A percentile compares a stretch with the other conserved stretches of the same genome.
phyloP scores from a whole-genome alignment of 768 basidiomycete species.

The Lactifluus subvellereus region DNA sequence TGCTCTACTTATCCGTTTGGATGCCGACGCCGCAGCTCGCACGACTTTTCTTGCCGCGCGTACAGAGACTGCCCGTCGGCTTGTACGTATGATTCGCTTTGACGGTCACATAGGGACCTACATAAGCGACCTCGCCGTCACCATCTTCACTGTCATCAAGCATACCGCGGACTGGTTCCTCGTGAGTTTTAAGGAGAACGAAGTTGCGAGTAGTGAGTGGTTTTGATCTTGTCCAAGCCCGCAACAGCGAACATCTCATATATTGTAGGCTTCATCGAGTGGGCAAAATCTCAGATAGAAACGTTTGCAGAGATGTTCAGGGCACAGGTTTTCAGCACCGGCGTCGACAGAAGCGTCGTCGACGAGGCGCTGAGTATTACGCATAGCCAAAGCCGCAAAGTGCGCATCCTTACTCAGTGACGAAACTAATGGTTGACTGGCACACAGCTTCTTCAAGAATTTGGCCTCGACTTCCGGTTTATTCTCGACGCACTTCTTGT shows the following conservation, averaged over 20 bases:
- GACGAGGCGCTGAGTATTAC: slow-evolving; percentile 77
- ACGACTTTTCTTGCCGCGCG: slow-evolving; percentile 79
- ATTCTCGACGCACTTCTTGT: slow-evolving; percentile 72
- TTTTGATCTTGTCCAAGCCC: not conserved
- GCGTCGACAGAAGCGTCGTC: slow-evolving; percentile 61
- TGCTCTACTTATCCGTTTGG: slow-evolving; percentile 64
- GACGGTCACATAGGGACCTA: slow-evolving; percentile 86
- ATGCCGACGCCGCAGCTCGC: slow-evolving; percentile 72
- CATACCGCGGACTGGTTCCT: slow-evolving; percentile 99
- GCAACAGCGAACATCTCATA: not conserved
- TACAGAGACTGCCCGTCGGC: slow-evolving; percentile 61
- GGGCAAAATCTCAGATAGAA: slow-evolving; percentile 86
- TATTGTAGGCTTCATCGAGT: slow-evolving; percentile 79
- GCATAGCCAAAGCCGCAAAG: slow-evolving; percentile 78
- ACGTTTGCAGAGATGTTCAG: slow-evolving; percentile 79
- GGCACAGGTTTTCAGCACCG: slow-evolving; percentile 86
- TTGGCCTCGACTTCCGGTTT: slow-evolving; percentile 90
- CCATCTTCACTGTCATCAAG: slow-evolving; percentile 91
- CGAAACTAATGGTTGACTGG: not conserved
- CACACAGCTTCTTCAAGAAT: slow-evolving; percentile 77
- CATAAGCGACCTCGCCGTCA: slow-evolving; percentile 79
- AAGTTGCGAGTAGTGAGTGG: slow-evolving; percentile 81
- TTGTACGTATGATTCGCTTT: slow-evolving; percentile 83
- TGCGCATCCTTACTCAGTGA: slow-evolving; percentile 30
- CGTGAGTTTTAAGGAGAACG: slow-evolving; percentile 91